Evolutionary conservation across 169 alveolate species (phyloP).

Genomic region (Plasmodium billcollinsi): DNA sequence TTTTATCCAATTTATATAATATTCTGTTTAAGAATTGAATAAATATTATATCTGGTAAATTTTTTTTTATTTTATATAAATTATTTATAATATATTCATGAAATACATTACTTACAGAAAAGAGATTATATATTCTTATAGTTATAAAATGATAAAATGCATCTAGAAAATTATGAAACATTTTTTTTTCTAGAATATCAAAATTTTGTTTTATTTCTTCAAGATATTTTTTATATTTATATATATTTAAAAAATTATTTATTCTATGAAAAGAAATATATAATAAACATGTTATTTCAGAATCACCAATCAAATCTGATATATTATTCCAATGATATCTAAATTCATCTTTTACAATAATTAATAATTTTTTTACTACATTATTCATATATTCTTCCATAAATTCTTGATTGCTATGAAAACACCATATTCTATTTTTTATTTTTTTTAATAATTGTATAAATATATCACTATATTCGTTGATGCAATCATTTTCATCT

Average conservation of each 20-base stretch:
- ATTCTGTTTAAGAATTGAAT: constrained; percentile 16
- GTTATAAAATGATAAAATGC: constrained; percentile 71
- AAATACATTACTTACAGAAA: constrained; percentile 28
- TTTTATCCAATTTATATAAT: constrained; percentile 45
- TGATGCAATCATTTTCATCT: constrained; percentile 60
- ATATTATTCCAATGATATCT: constrained; percentile 67
- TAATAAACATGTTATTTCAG: constrained; percentile 42
- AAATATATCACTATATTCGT: constrained; percentile 52
- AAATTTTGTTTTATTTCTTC: constrained; percentile 47
- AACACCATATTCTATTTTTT: constrained; percentile 1
- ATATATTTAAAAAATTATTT: constrained; percentile 23
- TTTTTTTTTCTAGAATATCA: constrained; percentile 53
- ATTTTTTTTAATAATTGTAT: constrained; percentile 35
- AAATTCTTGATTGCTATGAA: constrained; percentile 12
- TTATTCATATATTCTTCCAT: constrained; percentile 31
- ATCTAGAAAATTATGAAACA: constrained; percentile 63
- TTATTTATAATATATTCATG: constrained; percentile 62
- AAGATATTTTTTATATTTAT: constrained; percentile 28
- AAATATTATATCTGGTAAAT: constrained; percentile 24
- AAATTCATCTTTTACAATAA: constrained; percentile 70
- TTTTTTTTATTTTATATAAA: constrained; percentile 53
- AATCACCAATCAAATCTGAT: constrained; percentile 56
- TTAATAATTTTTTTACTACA: constrained; percentile 57
- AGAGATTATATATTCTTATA: constrained; percentile 64
- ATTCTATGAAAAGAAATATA: constrained; percentile 41